phyloP scores from a whole-genome alignment of 192 early-diverging fungal species.

The Backusella morwellensis region DNA sequence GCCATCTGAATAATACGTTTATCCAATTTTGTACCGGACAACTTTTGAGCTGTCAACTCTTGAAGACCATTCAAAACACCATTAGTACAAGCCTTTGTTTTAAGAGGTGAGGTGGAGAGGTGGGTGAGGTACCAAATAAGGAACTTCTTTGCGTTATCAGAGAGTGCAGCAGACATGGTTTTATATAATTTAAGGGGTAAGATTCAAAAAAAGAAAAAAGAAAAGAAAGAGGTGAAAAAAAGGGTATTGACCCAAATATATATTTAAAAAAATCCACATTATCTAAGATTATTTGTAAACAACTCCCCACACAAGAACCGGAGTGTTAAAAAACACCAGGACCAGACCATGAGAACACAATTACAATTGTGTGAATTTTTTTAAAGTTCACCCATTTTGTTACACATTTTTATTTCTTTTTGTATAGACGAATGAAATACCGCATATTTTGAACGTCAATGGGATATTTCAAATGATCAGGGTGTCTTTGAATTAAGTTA shows the following conservation, averaged over 20 bases:
- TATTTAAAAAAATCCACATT: conserved; percentile 11
- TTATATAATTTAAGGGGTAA: neutral
- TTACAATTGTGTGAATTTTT: neutral
- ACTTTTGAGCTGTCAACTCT: conserved; percentile 69
- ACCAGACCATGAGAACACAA: neutral
- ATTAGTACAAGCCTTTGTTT: conserved; percentile 79
- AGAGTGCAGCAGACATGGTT: conserved; percentile 26
- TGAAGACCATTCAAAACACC: conserved; percentile 76
- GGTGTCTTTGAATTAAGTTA: conserved; percentile 25
- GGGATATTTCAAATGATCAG: conserved; percentile 70
- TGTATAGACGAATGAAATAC: conserved; percentile 85
- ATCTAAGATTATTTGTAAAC: conserved; percentile 5
- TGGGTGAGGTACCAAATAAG: conserved; percentile 60
- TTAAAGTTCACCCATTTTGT: neutral
- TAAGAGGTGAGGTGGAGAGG: conserved; percentile 64
- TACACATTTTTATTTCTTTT: conserved; percentile 49
- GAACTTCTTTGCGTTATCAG: conserved; percentile 31
- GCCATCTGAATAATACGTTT: conserved; percentile 78
- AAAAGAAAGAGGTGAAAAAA: conserved; percentile 8
- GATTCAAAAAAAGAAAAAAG: neutral
- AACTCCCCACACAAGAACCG: neutral
- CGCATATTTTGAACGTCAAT: conserved; percentile 88
- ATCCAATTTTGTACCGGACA: conserved; percentile 63
- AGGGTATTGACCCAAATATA: neutral
- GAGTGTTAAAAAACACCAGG: neutral